A percentile compares a stretch with the other conserved stretches of the same genome.
These are phyloP conservation scores for Phalaenopsis equestris DNA, from an alignment of 106 monocot species.

Conservation along the genomic window DNA sequence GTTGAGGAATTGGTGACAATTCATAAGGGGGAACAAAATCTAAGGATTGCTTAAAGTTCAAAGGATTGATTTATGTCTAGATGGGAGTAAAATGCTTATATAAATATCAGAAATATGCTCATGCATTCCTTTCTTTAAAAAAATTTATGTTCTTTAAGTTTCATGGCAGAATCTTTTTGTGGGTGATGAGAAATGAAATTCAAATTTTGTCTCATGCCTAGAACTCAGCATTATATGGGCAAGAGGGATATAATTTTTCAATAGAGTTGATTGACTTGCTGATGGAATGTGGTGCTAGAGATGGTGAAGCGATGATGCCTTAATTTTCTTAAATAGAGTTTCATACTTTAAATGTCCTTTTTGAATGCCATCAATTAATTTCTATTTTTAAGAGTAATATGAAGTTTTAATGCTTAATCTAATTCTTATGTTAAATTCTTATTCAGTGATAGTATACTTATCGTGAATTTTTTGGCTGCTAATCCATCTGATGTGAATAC, in stretches of 20 bases:
- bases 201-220: neutral
- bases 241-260: neutral
- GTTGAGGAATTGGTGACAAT: neutral
- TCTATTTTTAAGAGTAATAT: neutral
- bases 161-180: neutral
- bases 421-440: neutral
- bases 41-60: too few species aligned
- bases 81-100: neutral
- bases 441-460: neutral
- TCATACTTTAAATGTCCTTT: neutral
- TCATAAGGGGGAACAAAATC: too few species aligned
- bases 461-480: neutral
- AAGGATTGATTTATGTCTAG: neutral
- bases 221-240: neutral
- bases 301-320: neutral
- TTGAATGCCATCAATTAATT: neutral
- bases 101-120: neutral
- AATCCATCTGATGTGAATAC: neutral
- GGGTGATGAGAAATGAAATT: neutral
- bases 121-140: neutral
- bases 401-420: neutral
- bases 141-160: neutral
- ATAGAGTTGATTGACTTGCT: neutral
- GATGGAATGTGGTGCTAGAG: neutral
- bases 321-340: neutral